Evolutionary conservation across 371 early-diverging fungal genomes (phyloP), one percentile per base, ranked within the genome.

Genomic region (Coemansia sp.): DNA sequence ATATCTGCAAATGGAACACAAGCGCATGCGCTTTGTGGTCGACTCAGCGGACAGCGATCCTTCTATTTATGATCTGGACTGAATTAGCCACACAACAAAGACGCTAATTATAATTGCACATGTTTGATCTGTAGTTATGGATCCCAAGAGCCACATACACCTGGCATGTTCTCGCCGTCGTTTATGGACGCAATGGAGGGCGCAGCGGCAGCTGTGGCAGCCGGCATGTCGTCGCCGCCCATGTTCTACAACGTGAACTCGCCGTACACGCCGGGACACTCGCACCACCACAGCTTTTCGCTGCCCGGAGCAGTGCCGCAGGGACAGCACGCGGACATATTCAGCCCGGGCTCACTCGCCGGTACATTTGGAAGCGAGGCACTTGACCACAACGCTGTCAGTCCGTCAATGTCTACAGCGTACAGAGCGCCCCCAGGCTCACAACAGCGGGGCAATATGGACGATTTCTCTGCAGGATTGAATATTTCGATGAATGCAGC

Each of bases 151-250:
- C 85, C 86, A 3, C 78, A 77, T n/a, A 87, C 89, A 2, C 90
- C 90, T 0, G 84, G 83, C 5, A 88, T 89, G 77, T 89, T 89
- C 55, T 85, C 88, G 15, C 88, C 90, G 19, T 84, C 84, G 40
- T 89, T 89, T 66, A 80, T 87, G 44, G 87, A 87, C 15, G 86
- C 90, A 2, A 66, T 89, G 56, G 74, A 82, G 3, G 85, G 72
- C 77, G 84, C 67, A 36, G 61, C 62, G 44, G 69, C 80, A 54
- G 67, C 67, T 1, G 70, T 59, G 32, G 61, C 52, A 54, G 69
- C 77, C 60, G 67, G 63, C 26, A 68, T 72, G 73, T 63, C 69
- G 23, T 65, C 74, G 23, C 69, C 83, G 57, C 58, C 82, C 61
- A 21, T 80, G 71, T 65, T 75, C 66, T 63, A 60, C 78, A 69